phyloP scores from a whole-genome alignment of 768 basidiomycete genomes.

The Pleurotus salmoneostramineus region DNA sequence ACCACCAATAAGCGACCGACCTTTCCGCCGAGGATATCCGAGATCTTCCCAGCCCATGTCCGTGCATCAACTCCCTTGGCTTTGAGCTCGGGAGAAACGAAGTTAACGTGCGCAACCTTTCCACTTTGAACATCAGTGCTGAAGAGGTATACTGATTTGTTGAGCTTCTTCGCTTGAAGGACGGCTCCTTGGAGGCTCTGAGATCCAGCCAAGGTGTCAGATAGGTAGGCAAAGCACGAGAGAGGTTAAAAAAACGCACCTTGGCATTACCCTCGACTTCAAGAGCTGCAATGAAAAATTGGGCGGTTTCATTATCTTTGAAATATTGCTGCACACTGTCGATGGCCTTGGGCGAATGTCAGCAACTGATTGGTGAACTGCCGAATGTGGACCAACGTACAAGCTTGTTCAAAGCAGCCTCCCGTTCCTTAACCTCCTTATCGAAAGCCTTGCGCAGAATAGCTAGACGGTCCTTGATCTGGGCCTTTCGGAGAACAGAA shows the following conservation, averaged over 20 bases:
- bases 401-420: constrained; percentile 71
- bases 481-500: constrained; percentile 77
- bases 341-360: constrained; percentile 45
- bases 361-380: neutral
- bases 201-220: neutral
- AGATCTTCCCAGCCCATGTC: constrained; percentile 79
- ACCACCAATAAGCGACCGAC: constrained; percentile 31
- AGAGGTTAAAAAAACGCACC: constrained; percentile 31
- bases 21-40: constrained; percentile 86
- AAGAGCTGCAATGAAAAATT: constrained; percentile 66
- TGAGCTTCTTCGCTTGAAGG: constrained; percentile 73
- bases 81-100: constrained; percentile 56
- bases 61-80: constrained; percentile 76
- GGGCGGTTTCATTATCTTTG: constrained; percentile 65
- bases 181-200: constrained; percentile 76
- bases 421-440: constrained; percentile 80
- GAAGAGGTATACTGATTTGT: constrained; percentile 87
- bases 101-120: constrained; percentile 88
- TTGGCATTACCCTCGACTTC: constrained; percentile 85
- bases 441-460: constrained; percentile 78
- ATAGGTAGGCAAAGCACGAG: neutral
- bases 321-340: constrained; percentile 73
- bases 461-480: constrained; percentile 71
- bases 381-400: constrained; percentile 35
- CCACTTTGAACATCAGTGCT: constrained; percentile 63